Conservation (phyloP, 495 filamentous ascomycete genomes). For the Talaromyces nanjingensis region DNA sequence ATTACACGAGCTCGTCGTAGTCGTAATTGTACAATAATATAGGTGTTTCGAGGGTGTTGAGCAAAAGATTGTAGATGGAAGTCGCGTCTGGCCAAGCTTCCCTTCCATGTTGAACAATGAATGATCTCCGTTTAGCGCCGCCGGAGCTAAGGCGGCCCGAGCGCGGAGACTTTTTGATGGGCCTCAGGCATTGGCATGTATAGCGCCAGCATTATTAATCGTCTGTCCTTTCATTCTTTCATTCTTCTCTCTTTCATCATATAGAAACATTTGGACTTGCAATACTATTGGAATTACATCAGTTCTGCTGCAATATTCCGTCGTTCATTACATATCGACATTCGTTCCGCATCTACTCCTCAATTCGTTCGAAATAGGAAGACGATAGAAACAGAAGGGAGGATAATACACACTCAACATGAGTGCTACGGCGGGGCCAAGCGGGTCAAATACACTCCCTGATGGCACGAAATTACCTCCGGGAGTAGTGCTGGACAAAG, state of each 20-base stretch:
- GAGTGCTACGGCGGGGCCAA: background rate
- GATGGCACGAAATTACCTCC: constrained; percentile 45
- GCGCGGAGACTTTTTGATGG: background rate
- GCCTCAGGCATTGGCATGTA: background rate
- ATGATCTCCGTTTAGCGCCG: background rate
- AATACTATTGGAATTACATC: background rate
- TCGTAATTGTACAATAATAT: background rate
- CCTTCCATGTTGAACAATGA: no score
- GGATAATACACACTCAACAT: background rate
- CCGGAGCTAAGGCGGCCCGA: constrained; percentile 3
- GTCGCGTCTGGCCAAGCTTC: background rate
- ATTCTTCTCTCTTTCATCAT: background rate
- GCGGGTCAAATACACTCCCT: background rate
- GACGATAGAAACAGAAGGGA: background rate
- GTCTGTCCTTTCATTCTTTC: background rate
- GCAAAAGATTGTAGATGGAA: background rate
- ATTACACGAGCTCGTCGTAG: background rate
- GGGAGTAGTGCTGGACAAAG: constrained; percentile 79
- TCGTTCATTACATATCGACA: background rate
- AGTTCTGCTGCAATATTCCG: background rate
- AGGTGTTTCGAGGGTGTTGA: background rate
- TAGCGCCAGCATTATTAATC: background rate
- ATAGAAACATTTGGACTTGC: background rate
- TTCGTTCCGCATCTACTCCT: background rate
- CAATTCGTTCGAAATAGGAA: background rate